Evolutionary conservation across 345 rosid genomes (phyloP), one percentile per base, ranked within the genome.

Genomic region (Punica granatum): DNA sequence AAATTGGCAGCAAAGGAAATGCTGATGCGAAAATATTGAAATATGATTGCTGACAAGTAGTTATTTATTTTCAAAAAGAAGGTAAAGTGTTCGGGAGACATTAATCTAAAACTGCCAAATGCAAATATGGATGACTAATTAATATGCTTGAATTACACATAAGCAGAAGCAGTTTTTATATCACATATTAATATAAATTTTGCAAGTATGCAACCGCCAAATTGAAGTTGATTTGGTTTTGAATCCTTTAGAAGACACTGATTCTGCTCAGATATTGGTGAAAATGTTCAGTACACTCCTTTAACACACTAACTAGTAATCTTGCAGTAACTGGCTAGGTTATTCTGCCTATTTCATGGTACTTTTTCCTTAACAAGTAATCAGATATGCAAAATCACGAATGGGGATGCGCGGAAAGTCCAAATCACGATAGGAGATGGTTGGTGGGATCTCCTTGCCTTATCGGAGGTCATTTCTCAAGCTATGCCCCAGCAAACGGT

Each of bases 351-450:
- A 2, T 56, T 56, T 2, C 9, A 26, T 56, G 61, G 33, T 18
- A 30, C 8, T 58, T 70, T 70, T 80, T 58, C 6, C 89, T 92
- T 87, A 79, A 82, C 58, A 7, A 63, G 66, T 75, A 73, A 67
- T 72, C 66, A 90, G 97, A 79, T 90, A 77, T 60, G 98, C 98
- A 21, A 88, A 82, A 73, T 90, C 98, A 28, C 78, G 92, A 63
- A 88, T 88, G 94, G 89, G 96, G 56, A 85, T 82, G 92, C 85
- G 92, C 37, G 78, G 85, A 77, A 86, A 90, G 75, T 63, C 74
- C n/a, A 65, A 74, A 61, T 74, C 33, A 32, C 7, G 61, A 10
- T 56, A 23, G 66, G 32, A 37, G 43, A 11, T 63, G 25, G 26
- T 11, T 33, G 8, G 12, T 15, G 10, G 34, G 15, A n/a, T n/a